A percentile compares a stretch with the other conserved stretches of the same genome.
Evolutionary conservation across 129 eudicot species (phyloP).

Genomic region (Erigeron canadensis): DNA sequence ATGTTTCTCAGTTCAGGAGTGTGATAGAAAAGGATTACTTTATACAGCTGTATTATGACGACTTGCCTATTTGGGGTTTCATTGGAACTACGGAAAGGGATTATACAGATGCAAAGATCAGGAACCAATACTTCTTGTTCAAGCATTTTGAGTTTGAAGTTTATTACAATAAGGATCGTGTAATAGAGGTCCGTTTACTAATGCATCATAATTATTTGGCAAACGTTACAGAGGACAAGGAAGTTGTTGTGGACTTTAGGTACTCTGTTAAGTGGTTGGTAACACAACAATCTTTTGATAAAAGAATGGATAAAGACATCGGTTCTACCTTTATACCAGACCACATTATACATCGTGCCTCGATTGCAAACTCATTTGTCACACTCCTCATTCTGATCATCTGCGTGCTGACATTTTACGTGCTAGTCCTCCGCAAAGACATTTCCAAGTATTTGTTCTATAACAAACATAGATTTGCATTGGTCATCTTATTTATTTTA

Average conservation of each 20-base stretch:
- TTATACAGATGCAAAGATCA: constrained; percentile 16
- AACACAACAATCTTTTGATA: constrained; percentile 43
- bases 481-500: too few relatives aligned
- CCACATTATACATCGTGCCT: constrained; percentile 43
- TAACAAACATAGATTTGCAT: not conserved
- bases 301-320: constrained; percentile 59
- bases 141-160: constrained; percentile 51
- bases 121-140: constrained; percentile 13
- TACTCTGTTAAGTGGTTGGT: constrained; percentile 63
- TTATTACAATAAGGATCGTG: constrained; percentile 52
- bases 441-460: constrained; percentile 51
- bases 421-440: constrained; percentile 70
- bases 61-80: constrained; percentile 73
- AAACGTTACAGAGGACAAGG: constrained; percentile 53
- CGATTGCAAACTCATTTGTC: constrained; percentile 51
- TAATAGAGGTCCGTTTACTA: constrained; percentile 44
- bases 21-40: constrained; percentile 50
- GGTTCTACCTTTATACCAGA: constrained; percentile 41
- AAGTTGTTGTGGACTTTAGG: constrained; percentile 46
- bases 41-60: constrained; percentile 66
- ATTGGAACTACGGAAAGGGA: constrained; percentile 38
- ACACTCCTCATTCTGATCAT: constrained; percentile 49
- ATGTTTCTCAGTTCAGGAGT: constrained; percentile 43
- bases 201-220: not conserved
- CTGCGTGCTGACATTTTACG: constrained; percentile 37